These are phyloP conservation scores for Saccharomycopsis vini DNA, from an alignment of 805 yeast species.

Conservation along the genomic window DNA sequence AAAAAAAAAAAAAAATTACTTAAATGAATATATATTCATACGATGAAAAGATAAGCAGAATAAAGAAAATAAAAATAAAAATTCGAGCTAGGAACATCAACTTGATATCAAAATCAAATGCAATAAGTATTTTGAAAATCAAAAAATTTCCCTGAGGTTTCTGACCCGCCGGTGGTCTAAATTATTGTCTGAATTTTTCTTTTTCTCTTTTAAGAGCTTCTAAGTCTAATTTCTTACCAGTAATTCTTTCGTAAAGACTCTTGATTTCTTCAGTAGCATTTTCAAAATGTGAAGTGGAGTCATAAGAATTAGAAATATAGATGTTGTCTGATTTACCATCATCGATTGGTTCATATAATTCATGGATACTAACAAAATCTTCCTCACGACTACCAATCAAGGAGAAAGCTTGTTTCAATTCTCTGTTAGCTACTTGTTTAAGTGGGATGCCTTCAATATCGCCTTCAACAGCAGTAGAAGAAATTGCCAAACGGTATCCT, in stretches of 20 bases:
- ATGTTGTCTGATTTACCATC: constrained; percentile 78
- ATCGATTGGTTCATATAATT: constrained; percentile 74
- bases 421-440: no score
- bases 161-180: no score
- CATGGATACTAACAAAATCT: constrained; percentile 90
- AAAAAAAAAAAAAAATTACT: no score
- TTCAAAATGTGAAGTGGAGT: constrained; percentile 92
- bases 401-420: constrained; percentile 89
- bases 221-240: constrained; percentile 84
- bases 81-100: no score
- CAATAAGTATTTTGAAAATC: no score
- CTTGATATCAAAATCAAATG: no score
- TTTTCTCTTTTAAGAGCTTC: constrained; percentile 68
- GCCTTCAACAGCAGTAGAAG: constrained; percentile 91
- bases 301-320: constrained; percentile 82
- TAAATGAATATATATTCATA: no score
- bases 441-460: constrained; percentile 61
- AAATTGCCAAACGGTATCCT: constrained; percentile 86
- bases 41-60: no score
- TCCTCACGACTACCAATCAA: constrained; percentile 66
- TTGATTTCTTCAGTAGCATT: constrained; percentile 94
- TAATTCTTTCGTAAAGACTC: constrained; percentile 84
- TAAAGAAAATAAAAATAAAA: no score
- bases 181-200: no score
- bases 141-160: no score